Evolutionary conservation across 2,329 filamentous ascomycete species (phyloP), one percentile per base, ranked within the genome.

Genomic region (Exophiala sp.): DNA sequence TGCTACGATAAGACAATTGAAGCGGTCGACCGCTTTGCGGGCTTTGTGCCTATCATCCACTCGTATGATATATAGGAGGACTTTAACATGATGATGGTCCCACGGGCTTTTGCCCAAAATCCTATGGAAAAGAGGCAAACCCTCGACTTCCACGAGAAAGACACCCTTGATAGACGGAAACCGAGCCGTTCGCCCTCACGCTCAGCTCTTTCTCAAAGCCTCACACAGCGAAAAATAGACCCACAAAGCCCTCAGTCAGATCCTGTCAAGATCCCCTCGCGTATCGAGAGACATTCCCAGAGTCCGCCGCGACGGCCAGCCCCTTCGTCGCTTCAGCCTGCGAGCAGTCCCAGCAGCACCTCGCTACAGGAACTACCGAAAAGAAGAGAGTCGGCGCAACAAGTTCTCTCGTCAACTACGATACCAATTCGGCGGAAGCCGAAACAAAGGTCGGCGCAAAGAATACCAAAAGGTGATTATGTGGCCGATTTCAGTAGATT

Each of bases 361-460:
- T 40, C 33, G 14, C 32, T 47, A 2, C 39, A 49, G 24, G 18
- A 47, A 16, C 34, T 42, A 21, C 51, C 58, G 2, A 54, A 33
- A 34, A 57, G 54, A 41, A 60, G 51, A 36, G 58, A 60, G 11
- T 55, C 62, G 5, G 62, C 52, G 14, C 59, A 60, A 53, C 55
- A 64, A 12, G 43, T 85, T 51, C 69, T 85, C 33, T 78, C 82
- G 51, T 76, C 82, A 42, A 85, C 82, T 1, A 70, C 79, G 2
- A 85, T 85, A 45, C 82, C 81, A 2, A 75, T 76, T 16, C 78
- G 77, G 54, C 68, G 69, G 40, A 68, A 69, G 42, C 71, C 69
- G 3, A 67, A 69, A 57, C 69, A 70, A 8, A 68, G 69, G 57
- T 69, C 69, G 52, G 63, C 73, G 60, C 66, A 72, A 57, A 68